These are phyloP conservation scores for Populus euphratica DNA, from an alignment of 345 rosid species.

Conservation along the genomic window DNA sequence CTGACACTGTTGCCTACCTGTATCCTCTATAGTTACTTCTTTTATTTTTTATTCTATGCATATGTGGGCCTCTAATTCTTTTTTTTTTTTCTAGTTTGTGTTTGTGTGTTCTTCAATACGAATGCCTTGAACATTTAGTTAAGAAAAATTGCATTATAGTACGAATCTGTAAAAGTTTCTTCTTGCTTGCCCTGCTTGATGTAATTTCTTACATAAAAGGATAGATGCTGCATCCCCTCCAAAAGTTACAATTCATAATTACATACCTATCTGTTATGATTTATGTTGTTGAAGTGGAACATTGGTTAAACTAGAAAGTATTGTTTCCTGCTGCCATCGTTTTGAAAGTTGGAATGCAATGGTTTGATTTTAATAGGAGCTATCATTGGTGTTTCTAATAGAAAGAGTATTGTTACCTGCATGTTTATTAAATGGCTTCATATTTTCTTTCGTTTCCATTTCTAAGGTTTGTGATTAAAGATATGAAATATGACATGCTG, in stretches of 20 bases:
- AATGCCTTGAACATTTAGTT: neutral
- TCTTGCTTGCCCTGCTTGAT: too few relatives aligned
- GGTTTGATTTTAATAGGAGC: neutral
- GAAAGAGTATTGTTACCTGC: neutral
- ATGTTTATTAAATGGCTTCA: too few relatives aligned
- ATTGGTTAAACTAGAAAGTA: neutral
- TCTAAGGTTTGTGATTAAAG: neutral
- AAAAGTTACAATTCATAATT: neutral
- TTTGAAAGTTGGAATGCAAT: neutral
- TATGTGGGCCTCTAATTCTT: neutral
- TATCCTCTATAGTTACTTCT: conserved; percentile 42
- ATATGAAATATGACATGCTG: neutral
- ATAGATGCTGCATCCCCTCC: neutral
- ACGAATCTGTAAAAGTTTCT: too few relatives aligned
- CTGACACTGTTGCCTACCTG: conserved; percentile 76
- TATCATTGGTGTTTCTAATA: neutral
- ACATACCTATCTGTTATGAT: too few relatives aligned
- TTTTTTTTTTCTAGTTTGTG: neutral
- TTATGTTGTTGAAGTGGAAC: neutral
- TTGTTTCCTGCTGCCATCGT: neutral
- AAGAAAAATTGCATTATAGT: neutral
- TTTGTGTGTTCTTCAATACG: neutral
- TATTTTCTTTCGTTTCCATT: neutral
- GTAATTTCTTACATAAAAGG: too few relatives aligned
- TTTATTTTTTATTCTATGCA: neutral